These are phyloP conservation scores for Hura crepitans DNA, from an alignment of 441 rosid species.

Conservation along the genomic window DNA sequence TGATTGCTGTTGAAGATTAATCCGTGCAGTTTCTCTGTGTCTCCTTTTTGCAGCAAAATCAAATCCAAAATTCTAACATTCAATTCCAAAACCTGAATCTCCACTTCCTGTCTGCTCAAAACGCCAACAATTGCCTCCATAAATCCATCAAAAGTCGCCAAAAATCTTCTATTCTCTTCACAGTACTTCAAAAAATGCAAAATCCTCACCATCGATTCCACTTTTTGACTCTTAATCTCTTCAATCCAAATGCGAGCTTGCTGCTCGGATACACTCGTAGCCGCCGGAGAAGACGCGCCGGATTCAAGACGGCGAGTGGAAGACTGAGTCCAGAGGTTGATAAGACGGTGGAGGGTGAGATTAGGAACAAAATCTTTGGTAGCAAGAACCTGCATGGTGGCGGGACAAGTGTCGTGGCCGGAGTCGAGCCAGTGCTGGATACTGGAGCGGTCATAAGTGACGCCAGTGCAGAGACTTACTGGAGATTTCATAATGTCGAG, in stretches of 20 bases:
- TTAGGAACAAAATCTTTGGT: constrained; percentile 66
- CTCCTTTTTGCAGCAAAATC: constrained; percentile 35
- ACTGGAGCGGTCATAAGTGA: constrained; percentile 78
- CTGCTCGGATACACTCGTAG: constrained; percentile 18
- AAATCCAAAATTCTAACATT: constrained; percentile 41
- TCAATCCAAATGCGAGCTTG: constrained; percentile 22
- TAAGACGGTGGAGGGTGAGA: constrained; percentile 69
- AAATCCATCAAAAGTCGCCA: constrained; percentile 38
- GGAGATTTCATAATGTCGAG: constrained; percentile 86
- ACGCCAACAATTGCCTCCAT: constrained; percentile 38
- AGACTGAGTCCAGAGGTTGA: constrained; percentile 62
- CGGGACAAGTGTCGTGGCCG: constrained; percentile 81
- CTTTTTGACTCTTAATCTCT: constrained; percentile 18
- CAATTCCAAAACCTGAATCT: constrained; percentile 29
- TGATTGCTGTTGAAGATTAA: constrained; percentile 26
- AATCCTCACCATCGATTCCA: constrained; percentile 32
- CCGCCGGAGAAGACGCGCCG: background rate
- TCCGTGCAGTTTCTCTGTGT: constrained; percentile 33
- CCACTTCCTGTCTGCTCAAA: constrained; percentile 29
- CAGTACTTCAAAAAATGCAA: constrained; percentile 40
- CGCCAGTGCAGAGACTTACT: constrained; percentile 80
- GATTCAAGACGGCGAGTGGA: constrained; percentile 15
- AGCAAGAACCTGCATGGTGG: constrained; percentile 78
- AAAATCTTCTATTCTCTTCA: constrained; percentile 42
- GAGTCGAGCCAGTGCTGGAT: constrained; percentile 80